These are phyloP conservation scores for Plenodomus lindquistii DNA, from an alignment of 2,329 filamentous ascomycete species.

Conservation along the genomic window DNA sequence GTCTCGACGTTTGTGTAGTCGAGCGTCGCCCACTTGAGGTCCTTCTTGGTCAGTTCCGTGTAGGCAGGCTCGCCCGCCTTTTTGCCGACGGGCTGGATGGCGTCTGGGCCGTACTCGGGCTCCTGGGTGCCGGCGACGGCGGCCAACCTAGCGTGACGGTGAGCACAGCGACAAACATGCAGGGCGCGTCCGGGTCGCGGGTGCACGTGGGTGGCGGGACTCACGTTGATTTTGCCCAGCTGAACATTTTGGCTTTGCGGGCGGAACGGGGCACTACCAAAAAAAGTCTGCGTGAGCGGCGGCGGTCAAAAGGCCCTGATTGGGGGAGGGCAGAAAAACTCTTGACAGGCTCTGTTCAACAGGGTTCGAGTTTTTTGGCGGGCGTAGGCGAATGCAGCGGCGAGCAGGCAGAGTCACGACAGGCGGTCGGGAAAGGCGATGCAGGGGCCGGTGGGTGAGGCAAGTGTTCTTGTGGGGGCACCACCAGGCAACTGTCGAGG, in stretches of 20 bases:
- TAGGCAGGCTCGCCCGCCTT: slow-evolving; percentile 79
- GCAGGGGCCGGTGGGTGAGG: neutral
- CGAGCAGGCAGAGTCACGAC: slow-evolving; percentile 5
- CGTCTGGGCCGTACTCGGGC: slow-evolving; percentile 89
- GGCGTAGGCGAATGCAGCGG: slow-evolving; percentile 25
- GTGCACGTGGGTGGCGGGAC: slow-evolving; percentile 43
- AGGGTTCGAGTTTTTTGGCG: slow-evolving; percentile 28
- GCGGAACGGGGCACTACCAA: slow-evolving; percentile 35
- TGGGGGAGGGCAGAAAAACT: slow-evolving; percentile 33
- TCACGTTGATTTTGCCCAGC: slow-evolving; percentile 92
- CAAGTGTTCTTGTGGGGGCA: neutral
- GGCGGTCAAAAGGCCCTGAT: slow-evolving; percentile 22
- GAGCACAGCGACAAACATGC: slow-evolving; percentile 10
- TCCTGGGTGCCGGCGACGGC: slow-evolving; percentile 94
- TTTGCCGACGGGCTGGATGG: slow-evolving; percentile 82
- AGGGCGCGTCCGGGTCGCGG: slow-evolving; percentile 12
- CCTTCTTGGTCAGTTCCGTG: slow-evolving; percentile 75
- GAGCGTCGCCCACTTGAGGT: slow-evolving; percentile 81
- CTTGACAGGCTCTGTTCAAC: slow-evolving; percentile 32
- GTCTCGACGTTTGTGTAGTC: slow-evolving; percentile 91
- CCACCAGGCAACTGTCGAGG: too few relatives aligned
- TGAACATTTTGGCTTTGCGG: slow-evolving; percentile 66
- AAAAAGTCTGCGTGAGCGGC: slow-evolving; percentile 30
- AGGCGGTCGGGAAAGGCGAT: slow-evolving; percentile 15
- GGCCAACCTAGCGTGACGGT: slow-evolving; percentile 53